Evolutionary conservation across 2,329 filamentous ascomycete species (phyloP).

Genomic region (Phyllosticta citriasiana): DNA sequence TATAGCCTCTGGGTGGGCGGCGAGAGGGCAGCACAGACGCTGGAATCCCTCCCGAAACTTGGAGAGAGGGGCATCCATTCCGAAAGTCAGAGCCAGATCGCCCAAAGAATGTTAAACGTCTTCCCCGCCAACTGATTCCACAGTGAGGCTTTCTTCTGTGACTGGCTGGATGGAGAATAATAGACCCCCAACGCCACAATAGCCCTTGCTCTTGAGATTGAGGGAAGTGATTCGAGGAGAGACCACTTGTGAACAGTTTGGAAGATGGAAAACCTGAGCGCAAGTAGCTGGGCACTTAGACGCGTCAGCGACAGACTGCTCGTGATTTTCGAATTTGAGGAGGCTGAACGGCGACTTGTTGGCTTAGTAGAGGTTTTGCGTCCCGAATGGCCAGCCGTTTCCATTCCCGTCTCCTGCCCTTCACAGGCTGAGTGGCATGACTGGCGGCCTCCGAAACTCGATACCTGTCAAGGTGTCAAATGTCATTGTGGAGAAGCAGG

Average conservation of each 20-base stretch:
- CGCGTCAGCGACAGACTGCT: not conserved
- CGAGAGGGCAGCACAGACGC: not conserved
- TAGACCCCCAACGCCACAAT: not conserved
- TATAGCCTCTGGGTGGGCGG: not conserved
- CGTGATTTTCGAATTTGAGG: not conserved
- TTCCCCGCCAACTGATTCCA: not conserved
- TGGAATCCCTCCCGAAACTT: not conserved
- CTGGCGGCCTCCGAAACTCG: not conserved
- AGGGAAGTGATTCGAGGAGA: not conserved
- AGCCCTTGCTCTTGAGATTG: not conserved
- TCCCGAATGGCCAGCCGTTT: not conserved
- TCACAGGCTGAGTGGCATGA: not conserved
- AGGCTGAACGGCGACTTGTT: not conserved
- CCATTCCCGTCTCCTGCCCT: not conserved
- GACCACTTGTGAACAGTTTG: not conserved
- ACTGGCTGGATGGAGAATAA: not conserved
- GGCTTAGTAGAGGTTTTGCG: not conserved
- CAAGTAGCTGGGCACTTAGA: not conserved
- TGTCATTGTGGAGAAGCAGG: not conserved
- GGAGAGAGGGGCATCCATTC: not conserved
- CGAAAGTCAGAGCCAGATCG: not conserved
- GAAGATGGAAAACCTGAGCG: not conserved
- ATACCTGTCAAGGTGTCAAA: not conserved
- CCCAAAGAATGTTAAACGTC: not conserved
- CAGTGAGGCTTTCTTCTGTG: not conserved